Percentiles rank a stretch among this genome's conserved stretches.
These are phyloP conservation scores for Sequoiadendron giganteum DNA, from an alignment of 75 land plant genomes.

Conservation along the genomic window DNA sequence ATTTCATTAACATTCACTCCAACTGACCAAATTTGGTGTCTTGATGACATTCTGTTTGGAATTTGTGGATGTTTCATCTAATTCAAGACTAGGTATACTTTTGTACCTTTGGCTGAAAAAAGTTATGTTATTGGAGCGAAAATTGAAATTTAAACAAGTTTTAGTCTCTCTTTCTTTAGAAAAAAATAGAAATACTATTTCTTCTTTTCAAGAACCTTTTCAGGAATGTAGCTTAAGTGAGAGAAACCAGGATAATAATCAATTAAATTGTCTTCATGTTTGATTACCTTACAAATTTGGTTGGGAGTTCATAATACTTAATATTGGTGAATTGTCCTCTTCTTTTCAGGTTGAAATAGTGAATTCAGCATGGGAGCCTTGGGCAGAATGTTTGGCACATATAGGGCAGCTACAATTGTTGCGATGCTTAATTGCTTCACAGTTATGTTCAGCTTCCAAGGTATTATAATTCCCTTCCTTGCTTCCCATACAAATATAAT, in stretches of 20 bases:
- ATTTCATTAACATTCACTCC: neutral
- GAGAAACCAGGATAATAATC: neutral
- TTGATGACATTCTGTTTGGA: neutral
- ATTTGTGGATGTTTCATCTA: neutral
- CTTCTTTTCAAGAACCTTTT: neutral
- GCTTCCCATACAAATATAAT: neutral
- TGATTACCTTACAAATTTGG: neutral
- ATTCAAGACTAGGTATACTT: neutral
- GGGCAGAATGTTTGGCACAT: slow-evolving; percentile 36
- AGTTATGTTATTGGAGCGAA: neutral
- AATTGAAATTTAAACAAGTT: neutral
- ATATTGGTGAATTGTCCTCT: neutral
- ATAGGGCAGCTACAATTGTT: slow-evolving; percentile 50
- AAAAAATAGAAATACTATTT: neutral
- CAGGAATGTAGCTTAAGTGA: neutral
- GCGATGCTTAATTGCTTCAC: slow-evolving; percentile 42
- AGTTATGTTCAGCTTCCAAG: slow-evolving; percentile 39
- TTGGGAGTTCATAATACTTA: neutral
- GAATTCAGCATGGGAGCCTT: slow-evolving; percentile 24
- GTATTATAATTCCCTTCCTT: slow-evolving; percentile 2
- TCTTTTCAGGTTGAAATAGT: slow-evolving; percentile 6
- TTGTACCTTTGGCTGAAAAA: neutral
- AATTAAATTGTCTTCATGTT: neutral
- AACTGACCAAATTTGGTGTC: neutral
- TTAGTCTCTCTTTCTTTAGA: neutral